Conservation (phyloP, 2,329 filamentous ascomycete species). For the Penicillium decumbens region DNA sequence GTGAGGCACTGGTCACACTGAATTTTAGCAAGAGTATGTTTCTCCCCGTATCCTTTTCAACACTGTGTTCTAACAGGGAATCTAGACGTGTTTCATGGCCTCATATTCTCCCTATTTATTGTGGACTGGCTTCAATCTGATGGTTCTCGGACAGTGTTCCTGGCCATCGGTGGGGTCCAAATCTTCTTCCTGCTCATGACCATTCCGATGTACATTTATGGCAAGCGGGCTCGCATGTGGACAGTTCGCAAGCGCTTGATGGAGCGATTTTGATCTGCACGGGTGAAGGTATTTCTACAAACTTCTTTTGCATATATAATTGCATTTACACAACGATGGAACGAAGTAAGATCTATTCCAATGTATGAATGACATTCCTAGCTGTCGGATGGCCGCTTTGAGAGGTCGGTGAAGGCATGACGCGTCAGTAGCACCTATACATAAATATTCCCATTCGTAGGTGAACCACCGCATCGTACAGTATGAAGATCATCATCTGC, state of each 20-base stretch:
- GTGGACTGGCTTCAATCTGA: constrained; percentile 73
- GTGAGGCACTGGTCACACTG: constrained; percentile 86
- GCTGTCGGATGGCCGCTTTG: neutral
- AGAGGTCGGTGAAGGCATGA: neutral
- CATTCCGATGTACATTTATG: constrained; percentile 90
- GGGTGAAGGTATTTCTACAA: neutral
- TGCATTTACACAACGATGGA: neutral
- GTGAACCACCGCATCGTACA: neutral
- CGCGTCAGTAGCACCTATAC: neutral
- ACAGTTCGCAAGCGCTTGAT: constrained; percentile 80
- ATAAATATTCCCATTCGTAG: neutral
- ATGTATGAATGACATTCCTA: neutral
- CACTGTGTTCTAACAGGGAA: constrained; percentile 8
- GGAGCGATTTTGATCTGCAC: constrained; percentile 60
- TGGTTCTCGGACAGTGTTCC: constrained; percentile 71
- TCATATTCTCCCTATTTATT: constrained; percentile 85
- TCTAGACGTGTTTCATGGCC: constrained; percentile 73
- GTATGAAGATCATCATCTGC: neutral
- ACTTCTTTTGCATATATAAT: neutral
- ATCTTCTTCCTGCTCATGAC: constrained; percentile 67
- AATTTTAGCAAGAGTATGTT: constrained; percentile 80
- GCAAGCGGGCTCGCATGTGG: constrained; percentile 90
- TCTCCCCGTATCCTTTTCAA: neutral
- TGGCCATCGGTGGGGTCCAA: constrained; percentile 83
- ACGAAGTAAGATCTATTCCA: neutral